phyloP scores from a whole-genome alignment of 495 filamentous ascomycete species.

The Parathielavia hyrcaniae region DNA sequence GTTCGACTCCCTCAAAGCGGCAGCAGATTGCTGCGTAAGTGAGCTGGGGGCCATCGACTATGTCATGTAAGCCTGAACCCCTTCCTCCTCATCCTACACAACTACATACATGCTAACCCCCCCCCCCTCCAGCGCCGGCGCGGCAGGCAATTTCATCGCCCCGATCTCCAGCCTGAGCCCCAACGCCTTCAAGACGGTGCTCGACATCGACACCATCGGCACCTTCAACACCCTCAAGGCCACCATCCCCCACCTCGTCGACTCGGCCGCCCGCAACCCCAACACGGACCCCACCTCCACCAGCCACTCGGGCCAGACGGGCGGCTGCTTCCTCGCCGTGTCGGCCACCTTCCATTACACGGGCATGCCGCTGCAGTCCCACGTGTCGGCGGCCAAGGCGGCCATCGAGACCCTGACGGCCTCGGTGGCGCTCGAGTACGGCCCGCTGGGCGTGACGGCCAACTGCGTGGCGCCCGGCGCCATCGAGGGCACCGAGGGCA shows the following conservation, averaged over 20 bases:
- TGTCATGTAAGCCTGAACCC: conserved; percentile 65
- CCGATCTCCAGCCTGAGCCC: conserved; percentile 71
- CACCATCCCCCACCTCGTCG: conserved; percentile 67
- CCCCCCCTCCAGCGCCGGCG: conserved; percentile 63
- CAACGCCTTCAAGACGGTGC: conserved; percentile 92
- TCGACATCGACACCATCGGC: conserved; percentile 92
- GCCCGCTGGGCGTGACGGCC: conserved; percentile 78
- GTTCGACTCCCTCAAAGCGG: conserved; percentile 58
- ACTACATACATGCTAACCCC: conserved; percentile 12
- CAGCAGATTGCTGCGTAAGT: conserved; percentile 68
- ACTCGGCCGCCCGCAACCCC: conserved; percentile 59
- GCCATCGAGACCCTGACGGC: conserved; percentile 77
- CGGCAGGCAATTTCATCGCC: conserved; percentile 93
- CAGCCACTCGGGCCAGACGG: conserved; percentile 46
- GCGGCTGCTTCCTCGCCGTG: conserved; percentile 82
- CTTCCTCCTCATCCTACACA: neutral
- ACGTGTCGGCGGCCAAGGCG: conserved; percentile 85
- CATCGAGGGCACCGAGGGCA: conserved; percentile 60
- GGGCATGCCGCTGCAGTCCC: conserved; percentile 73
- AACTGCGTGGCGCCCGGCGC: conserved; percentile 83
- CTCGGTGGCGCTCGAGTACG: conserved; percentile 74
- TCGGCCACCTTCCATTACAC: conserved; percentile 87
- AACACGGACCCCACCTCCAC: conserved; percentile 40
- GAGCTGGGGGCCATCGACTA: conserved; percentile 86
- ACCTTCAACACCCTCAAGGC: conserved; percentile 95